A percentile compares a stretch with the other conserved stretches of the same genome.
Evolutionary conservation across 495 filamentous ascomycete species (phyloP).

Genomic region (Daldinia vernicosa): DNA sequence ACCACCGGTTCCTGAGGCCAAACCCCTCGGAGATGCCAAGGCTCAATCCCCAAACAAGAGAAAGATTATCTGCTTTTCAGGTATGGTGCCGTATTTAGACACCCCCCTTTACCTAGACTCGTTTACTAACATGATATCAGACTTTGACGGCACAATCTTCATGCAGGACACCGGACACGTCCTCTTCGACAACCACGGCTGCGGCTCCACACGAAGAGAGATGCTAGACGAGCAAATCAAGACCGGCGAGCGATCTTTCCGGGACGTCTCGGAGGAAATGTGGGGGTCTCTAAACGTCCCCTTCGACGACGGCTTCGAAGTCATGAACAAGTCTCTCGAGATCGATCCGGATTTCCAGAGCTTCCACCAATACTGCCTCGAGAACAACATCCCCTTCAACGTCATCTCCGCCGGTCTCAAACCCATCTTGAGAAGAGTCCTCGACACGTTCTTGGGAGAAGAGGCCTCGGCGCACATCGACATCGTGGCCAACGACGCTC

Average conservation of each 20-base stretch:
- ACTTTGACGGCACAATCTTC: constrained; percentile 83
- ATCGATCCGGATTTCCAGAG: constrained; percentile 72
- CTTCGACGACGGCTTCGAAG: constrained; percentile 76
- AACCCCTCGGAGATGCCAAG: constrained; percentile 37
- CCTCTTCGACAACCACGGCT: constrained; percentile 74
- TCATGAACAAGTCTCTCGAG: constrained; percentile 71
- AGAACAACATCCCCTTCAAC: constrained; percentile 74
- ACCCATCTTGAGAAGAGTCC: constrained; percentile 67
- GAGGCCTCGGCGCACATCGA: constrained; percentile 63
- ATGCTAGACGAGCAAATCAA: constrained; percentile 74
- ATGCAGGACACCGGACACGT: constrained; percentile 83
- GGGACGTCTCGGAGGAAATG: constrained; percentile 81
- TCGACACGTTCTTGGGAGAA: constrained; percentile 72
- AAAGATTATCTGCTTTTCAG: constrained; percentile 65
- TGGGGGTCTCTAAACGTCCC: constrained; percentile 74
- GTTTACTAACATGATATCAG: constrained; percentile 47
- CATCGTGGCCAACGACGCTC: constrained; percentile 76
- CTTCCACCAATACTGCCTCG: constrained; percentile 73
- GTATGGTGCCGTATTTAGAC: constrained; percentile 42
- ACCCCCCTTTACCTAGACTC: neutral
- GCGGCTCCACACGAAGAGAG: constrained; percentile 64
- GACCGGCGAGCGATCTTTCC: constrained; percentile 71
- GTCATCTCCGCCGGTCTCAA: constrained; percentile 78
- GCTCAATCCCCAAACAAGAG: constrained; percentile 43
- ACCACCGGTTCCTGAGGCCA: constrained; percentile 34